phyloP scores from a whole-genome alignment of 192 early-diverging fungal species.

The Rhizophagus prolifer region DNA sequence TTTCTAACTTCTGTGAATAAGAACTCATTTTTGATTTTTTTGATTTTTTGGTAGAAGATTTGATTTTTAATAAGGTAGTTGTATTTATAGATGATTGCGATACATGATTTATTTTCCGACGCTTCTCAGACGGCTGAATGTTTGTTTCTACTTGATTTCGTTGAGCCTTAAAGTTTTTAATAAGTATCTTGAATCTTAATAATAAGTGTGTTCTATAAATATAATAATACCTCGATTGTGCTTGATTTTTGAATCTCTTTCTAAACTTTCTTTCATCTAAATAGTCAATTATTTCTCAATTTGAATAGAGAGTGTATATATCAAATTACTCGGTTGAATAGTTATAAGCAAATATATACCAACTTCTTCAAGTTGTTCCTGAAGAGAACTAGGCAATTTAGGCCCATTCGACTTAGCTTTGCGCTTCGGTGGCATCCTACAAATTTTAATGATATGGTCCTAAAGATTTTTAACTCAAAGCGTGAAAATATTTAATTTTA shows the following conservation, averaged over 20 bases:
- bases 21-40: background rate
- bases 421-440: background rate
- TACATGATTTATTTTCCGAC: background rate
- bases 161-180: background rate
- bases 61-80: background rate
- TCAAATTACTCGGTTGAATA: background rate
- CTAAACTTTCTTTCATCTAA: background rate
- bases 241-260: background rate
- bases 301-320: background rate
- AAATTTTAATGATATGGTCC: background rate
- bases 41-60: background rate
- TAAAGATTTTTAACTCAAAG: too few species aligned
- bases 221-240: background rate
- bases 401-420: background rate
- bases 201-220: background rate
- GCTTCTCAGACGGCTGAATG: background rate
- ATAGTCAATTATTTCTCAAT: background rate
- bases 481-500: too few species aligned
- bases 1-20: background rate
- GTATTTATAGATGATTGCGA: background rate
- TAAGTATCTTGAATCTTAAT: background rate
- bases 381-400: background rate
- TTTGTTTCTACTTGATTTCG: background rate
- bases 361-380: background rate
- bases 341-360: background rate